Evolutionary conservation across 495 filamentous ascomycete genomes (phyloP).

Genomic region (Neurospora sp.): DNA sequence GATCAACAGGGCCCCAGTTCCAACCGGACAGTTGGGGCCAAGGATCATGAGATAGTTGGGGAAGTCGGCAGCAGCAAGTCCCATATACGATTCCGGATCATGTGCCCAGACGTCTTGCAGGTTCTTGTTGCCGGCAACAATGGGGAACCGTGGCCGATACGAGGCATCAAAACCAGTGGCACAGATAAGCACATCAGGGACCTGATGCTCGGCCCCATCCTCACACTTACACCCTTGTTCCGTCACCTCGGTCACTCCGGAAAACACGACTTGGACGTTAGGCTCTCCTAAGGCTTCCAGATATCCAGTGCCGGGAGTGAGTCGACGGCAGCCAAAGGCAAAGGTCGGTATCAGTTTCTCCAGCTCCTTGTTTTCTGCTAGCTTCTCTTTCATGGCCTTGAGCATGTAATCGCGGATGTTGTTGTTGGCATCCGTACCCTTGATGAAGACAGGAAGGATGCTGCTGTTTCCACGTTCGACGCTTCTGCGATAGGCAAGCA

Average conservation of each 20-base stretch:
- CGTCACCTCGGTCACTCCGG: slow-evolving; percentile 34
- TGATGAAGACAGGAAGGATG: slow-evolving; percentile 30
- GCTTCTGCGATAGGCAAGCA: slow-evolving; percentile 17
- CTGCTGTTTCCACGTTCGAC: slow-evolving; percentile 25
- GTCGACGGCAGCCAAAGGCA: slow-evolving; percentile 48
- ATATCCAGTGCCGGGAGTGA: slow-evolving; percentile 52
- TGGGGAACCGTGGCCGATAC: slow-evolving; percentile 43
- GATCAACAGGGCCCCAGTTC: slow-evolving; percentile 19
- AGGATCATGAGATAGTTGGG: slow-evolving; percentile 46
- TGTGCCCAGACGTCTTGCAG: slow-evolving; percentile 35
- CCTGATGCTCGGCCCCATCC: neutral
- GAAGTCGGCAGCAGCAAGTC: slow-evolving; percentile 42
- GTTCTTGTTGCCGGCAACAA: slow-evolving; percentile 37
- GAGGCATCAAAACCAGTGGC: slow-evolving; percentile 49
- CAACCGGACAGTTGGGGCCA: slow-evolving; percentile 21
- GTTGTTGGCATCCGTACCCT: slow-evolving; percentile 21
- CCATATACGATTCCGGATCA: slow-evolving; percentile 45
- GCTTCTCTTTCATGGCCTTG: slow-evolving; percentile 15
- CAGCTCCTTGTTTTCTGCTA: slow-evolving; percentile 19
- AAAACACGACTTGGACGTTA: slow-evolving; percentile 30
- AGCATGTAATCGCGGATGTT: neutral
- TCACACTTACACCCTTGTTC: slow-evolving; percentile 36
- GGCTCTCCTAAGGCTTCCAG: slow-evolving; percentile 46
- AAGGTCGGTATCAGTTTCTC: slow-evolving; percentile 44
- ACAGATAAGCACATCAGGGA: slow-evolving; percentile 44